Evolutionary conservation across 2,329 filamentous ascomycete species (phyloP), one percentile per base, ranked within the genome.

Genomic region (Thielaviopsis musarum): DNA sequence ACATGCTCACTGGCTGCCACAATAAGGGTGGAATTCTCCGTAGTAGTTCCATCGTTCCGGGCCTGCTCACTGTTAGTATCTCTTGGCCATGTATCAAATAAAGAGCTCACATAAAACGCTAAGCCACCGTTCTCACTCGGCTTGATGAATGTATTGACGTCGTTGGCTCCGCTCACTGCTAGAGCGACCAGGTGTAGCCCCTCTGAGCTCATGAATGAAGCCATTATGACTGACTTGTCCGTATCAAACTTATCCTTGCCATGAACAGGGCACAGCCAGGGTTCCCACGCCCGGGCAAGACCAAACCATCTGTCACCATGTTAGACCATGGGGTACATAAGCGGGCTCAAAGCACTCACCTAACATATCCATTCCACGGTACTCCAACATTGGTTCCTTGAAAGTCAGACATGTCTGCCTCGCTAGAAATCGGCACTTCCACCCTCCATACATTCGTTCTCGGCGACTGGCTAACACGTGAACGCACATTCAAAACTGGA

Each of bases 181-280:
- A 96, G 74, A 9, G 95, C 71, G 1, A 91, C 87, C 5, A 96
- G 71, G 68, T 89, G 85, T 22, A 82, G 77, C 0, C 91, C 91
- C 64, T 85, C 75, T 0, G 74, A 69, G 24, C 82, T 84, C 22
- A 95, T 73, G 65, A 96, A 95, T 0, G 88, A 87, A 61, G 84
- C 83, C 19, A 95, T 68, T 1, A 96, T 71, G 1, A 83, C 88
- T 66, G 94, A 87, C 65, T 90, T 87, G 62, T 89, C 85, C 4
- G 91, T 74, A 4, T 73, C 72, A 60, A 95, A 86, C 0, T 72
- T 72, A 3, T 74, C 70, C 63, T 79, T 82, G 13, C 91, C 91
- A 68, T 96, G 91, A 48, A 89, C 77, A n/a, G 91, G 91, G 7
- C 86, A 88, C 12, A 95, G 73, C 91, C 91, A 97, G 1, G 90